These are phyloP conservation scores for Nemania abortiva DNA, from an alignment of 2,329 filamentous ascomycete species.

Conservation along the genomic window DNA sequence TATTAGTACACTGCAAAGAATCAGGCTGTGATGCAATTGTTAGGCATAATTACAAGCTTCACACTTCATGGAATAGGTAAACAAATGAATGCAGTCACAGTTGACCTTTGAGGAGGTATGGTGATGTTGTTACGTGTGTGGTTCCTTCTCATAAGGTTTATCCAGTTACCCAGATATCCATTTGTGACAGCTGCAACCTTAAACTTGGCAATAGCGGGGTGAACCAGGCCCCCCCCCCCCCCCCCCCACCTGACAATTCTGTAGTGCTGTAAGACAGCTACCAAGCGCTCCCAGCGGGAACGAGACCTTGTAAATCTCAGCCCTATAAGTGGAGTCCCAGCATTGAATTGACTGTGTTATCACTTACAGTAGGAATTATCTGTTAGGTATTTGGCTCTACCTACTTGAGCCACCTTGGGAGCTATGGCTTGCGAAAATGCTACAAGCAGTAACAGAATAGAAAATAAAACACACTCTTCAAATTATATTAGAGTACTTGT, in stretches of 20 bases:
- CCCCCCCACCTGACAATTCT: background rate
- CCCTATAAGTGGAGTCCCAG: conserved; percentile 27
- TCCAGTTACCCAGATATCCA: too few species aligned
- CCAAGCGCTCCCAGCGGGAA: background rate
- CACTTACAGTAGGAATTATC: too few species aligned
- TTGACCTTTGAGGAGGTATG: background rate
- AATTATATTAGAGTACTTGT: too few species aligned
- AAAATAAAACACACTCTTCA: too few species aligned
- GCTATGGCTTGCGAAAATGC: too few species aligned
- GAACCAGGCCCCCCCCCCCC: background rate
- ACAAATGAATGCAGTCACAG: background rate
- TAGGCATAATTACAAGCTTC: background rate
- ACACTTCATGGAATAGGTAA: background rate
- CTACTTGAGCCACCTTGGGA: too few species aligned
- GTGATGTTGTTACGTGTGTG: background rate
- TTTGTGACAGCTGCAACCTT: conserved; percentile 3
- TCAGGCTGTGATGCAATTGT: too few species aligned
- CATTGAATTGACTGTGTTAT: background rate
- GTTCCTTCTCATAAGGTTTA: too few species aligned
- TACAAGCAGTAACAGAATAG: too few species aligned
- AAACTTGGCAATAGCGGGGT: background rate
- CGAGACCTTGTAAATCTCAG: conserved; percentile 13
- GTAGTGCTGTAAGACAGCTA: background rate
- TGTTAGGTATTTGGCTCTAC: too few species aligned
- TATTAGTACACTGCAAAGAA: too few species aligned